Evolutionary conservation across 148 eudicot genomes (phyloP).

Genomic region (Cornus controversa): DNA sequence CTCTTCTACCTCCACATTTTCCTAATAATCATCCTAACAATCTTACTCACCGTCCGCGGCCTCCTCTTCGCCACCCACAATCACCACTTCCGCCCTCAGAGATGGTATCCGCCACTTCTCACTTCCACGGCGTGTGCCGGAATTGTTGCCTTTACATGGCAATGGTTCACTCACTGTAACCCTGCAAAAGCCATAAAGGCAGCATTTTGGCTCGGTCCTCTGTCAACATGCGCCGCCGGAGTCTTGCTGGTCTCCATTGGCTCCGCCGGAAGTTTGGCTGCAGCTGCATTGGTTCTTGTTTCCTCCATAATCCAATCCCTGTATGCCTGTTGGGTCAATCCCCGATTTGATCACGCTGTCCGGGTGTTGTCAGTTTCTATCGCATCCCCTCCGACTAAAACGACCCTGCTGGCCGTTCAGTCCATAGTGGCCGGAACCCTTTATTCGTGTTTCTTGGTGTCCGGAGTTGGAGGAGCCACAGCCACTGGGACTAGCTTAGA

Average conservation of each 20-base stretch:
- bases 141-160: conserved; percentile 34
- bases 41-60: conserved; percentile 30
- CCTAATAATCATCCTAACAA: conserved; percentile 24
- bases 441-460: conserved; percentile 36
- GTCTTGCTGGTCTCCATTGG: conserved; percentile 39
- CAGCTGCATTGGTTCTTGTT: conserved; percentile 33
- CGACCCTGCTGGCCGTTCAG: conserved; percentile 9
- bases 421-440: conserved; percentile 9
- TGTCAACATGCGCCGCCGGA: conserved; percentile 49
- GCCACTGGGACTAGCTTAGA: conserved; percentile 18
- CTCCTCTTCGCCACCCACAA: conserved; percentile 18
- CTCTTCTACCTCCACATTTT: conserved; percentile 35
- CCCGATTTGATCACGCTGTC: conserved; percentile 40
- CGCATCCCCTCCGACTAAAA: conserved; percentile 26
- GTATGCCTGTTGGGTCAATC: conserved; percentile 62
- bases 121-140: conserved; percentile 36
- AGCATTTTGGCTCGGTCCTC: conserved; percentile 60
- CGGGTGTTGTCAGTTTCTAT: conserved; percentile 31
- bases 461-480: conserved; percentile 66
- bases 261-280: conserved; percentile 39
- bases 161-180: conserved; percentile 12
- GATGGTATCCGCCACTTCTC: conserved; percentile 47
- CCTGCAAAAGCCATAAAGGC: conserved; percentile 33
- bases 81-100: conserved; percentile 32
- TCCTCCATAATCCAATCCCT: conserved; percentile 41